Conservation (phyloP, 768 basidiomycete species). For the Hygrophoropsis aurantiaca region DNA sequence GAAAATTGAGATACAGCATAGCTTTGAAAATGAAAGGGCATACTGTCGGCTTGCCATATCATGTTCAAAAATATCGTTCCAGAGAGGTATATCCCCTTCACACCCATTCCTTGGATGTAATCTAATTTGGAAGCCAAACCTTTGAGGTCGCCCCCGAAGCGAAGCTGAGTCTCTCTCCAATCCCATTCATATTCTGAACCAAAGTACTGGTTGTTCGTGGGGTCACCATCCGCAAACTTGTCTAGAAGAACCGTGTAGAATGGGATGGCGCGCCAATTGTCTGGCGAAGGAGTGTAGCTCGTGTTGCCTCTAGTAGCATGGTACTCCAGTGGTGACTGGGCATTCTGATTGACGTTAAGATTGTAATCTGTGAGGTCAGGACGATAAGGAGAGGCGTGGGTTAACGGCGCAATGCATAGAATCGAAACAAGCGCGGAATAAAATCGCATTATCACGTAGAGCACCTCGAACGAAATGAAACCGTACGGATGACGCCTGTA, state of each 20-base stretch:
- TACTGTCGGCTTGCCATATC: constrained; percentile 97
- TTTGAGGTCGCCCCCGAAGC: constrained; percentile 86
- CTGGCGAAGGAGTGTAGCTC: constrained; percentile 75
- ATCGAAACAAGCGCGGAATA: constrained; percentile 31
- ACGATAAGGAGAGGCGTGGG: constrained; percentile 64
- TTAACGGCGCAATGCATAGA: constrained; percentile 33
- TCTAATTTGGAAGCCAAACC: constrained; percentile 76
- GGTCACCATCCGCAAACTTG: constrained; percentile 94
- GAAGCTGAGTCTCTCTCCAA: constrained; percentile 84
- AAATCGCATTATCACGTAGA: constrained; percentile 43
- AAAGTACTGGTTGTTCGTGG: constrained; percentile 89
- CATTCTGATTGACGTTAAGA: constrained; percentile 74
- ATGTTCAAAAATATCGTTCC: constrained; percentile 93
- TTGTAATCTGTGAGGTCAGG: constrained; percentile 71
- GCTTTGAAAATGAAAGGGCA: constrained; percentile 2
- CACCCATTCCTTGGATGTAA: constrained; percentile 89
- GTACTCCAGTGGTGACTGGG: constrained; percentile 67
- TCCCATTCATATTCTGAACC: constrained; percentile 78
- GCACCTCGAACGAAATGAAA: constrained; percentile 1
- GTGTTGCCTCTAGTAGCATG: constrained; percentile 55
- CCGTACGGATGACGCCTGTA: too few species aligned
- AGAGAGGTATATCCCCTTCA: constrained; percentile 83
- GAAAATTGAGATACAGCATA: constrained; percentile 7
- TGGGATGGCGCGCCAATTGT: constrained; percentile 83
- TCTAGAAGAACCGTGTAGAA: constrained; percentile 83